Evolutionary conservation across 371 early-diverging fungal genomes (phyloP).

Genomic region (Synchytrium microbalum): DNA sequence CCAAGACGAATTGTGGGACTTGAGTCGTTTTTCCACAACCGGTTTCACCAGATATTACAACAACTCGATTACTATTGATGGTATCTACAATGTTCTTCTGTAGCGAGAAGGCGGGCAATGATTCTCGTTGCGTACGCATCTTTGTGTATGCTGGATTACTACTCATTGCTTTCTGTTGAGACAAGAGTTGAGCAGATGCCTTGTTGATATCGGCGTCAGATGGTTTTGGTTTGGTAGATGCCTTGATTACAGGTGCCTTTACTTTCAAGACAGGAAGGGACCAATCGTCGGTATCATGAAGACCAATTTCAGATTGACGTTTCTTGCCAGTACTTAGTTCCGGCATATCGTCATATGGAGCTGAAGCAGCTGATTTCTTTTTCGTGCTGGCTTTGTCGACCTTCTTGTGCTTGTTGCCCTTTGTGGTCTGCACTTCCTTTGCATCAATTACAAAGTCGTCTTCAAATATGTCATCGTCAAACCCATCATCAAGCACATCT

Average conservation of each 20-base stretch:
- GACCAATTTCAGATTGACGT: not conserved
- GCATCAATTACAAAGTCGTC: not conserved
- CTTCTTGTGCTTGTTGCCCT: not conserved
- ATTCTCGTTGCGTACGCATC: conserved; percentile 39
- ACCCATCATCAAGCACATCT: no score
- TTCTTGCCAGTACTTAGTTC: not conserved
- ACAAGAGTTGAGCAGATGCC: not conserved
- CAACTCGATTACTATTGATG: conserved; percentile 35
- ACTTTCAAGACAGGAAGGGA: not conserved
- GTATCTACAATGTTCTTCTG: conserved; percentile 47
- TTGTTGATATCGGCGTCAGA: not conserved
- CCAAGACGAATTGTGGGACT: conserved; percentile 46
- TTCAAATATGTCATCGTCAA: not conserved
- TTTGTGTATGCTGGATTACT: conserved; percentile 8
- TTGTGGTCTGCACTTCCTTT: not conserved
- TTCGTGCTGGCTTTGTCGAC: not conserved
- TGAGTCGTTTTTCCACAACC: conserved; percentile 61
- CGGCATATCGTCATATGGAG: not conserved
- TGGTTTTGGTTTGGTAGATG: no score
- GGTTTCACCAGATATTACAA: conserved; percentile 39
- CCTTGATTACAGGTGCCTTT: not conserved
- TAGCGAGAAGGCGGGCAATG: conserved; percentile 56
- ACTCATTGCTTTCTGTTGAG: not conserved
- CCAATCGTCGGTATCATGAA: not conserved
- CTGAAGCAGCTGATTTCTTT: no score